Evolutionary conservation across 2,329 filamentous ascomycete species (phyloP), one percentile per base, ranked within the genome.

Genomic region (Aspergillus neotritici): DNA sequence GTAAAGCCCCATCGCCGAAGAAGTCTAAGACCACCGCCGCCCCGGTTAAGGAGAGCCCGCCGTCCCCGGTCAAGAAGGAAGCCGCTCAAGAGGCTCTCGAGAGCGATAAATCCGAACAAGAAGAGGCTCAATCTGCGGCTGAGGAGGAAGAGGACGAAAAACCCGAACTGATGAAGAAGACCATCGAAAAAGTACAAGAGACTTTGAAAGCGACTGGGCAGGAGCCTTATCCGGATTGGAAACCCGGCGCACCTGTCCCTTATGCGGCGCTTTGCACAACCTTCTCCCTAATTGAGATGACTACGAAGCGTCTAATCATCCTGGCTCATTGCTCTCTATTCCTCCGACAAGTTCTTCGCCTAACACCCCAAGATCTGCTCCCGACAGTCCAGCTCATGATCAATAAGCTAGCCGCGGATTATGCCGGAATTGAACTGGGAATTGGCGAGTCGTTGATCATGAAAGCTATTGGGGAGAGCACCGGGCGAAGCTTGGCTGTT

Each of bases 401-500:
- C 66, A 96, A 96, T 70, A 97, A 97, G 65, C 80, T 98, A 17
- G 93, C 93, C 2, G 91, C 93, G 3, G 93, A 98, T 61, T 98
- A 96, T 64, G 85, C 90, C 34, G 93, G 93, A 14, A 90, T 98
- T 50, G 93, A 98, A 67, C 77, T 98, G 25, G 93, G 93, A n/a
- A 98, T 98, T 56, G 93, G 93, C 44, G 93, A 98, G 68, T 97
- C 91, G 1, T 70, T 98, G 21, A 96, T 98, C 58, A 97, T 97
- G 90, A 98, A 97, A 66, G 87, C 93, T 4, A 94, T 98, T 59
- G 91, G 91, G 9, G 91, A 97, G 70, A 86, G 84, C 25, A 98
- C 93, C 0, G 93, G 93, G 8, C 83, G 93, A 48, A 94, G 83
- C 58, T 69, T 96, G 36, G 78, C 84, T 31, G 83, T 95, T 40